Evolutionary conservation across 345 rosid genomes (phyloP).

Genomic region (Tarenaya hassleriana): DNA sequence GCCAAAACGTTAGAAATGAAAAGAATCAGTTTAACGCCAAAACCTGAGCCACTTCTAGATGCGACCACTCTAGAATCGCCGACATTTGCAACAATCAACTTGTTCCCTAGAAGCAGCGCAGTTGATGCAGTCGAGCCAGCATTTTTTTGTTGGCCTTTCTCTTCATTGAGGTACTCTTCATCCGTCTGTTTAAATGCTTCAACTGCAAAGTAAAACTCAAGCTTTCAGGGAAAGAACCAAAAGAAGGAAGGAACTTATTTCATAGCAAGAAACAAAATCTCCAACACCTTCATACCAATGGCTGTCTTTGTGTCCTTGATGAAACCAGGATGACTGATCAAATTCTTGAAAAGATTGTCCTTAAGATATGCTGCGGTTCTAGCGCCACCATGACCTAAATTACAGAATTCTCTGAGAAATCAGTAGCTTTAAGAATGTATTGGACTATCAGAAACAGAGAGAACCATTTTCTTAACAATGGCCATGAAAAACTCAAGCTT

Average conservation of each 20-base stretch:
- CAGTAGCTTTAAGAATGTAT: background rate
- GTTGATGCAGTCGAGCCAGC: conserved; percentile 98
- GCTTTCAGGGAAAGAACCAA: conserved; percentile 1
- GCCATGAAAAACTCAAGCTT: background rate
- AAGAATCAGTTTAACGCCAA: background rate
- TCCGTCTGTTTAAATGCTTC: conserved; percentile 80
- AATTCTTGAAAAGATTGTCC: conserved; percentile 77
- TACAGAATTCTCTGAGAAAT: background rate
- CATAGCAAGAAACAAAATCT: background rate
- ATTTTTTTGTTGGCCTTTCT: conserved; percentile 72
- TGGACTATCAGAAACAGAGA: background rate
- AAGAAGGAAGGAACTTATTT: background rate
- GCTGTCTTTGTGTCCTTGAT: conserved; percentile 86
- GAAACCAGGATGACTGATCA: conserved; percentile 73
- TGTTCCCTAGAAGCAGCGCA: conserved; percentile 79
- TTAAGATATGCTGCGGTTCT: conserved; percentile 95
- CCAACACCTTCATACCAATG: conserved; percentile 43
- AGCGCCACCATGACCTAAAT: conserved; percentile 92
- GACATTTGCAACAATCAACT: conserved; percentile 89
- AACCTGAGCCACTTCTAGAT: conserved; percentile 82
- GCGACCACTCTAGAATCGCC: conserved; percentile 98
- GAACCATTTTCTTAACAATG: background rate
- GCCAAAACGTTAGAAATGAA: background rate
- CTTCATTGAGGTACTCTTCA: conserved; percentile 76
- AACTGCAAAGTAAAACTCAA: conserved; percentile 33